Conservation (phyloP, 2,329 filamentous ascomycete genomes). For the Diaporthe ampelina region DNA sequence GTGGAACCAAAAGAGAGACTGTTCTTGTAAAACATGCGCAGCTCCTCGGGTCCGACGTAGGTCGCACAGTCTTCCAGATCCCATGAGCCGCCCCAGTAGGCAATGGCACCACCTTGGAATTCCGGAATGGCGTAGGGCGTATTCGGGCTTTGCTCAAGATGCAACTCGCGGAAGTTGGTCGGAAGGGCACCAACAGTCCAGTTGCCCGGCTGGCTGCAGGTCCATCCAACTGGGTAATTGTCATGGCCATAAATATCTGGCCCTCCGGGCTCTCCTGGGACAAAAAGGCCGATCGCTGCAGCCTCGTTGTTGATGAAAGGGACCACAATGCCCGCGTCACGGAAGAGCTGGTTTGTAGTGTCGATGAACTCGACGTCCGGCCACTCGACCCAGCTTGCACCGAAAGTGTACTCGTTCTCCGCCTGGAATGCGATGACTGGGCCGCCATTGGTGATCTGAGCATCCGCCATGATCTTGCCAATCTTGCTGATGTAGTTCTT, state of each 20-base stretch:
- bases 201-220: slow-evolving; percentile 64
- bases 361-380: slow-evolving; percentile 79
- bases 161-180: slow-evolving; percentile 65
- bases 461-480: slow-evolving; percentile 76
- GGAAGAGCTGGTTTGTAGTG: slow-evolving; percentile 77
- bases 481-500: slow-evolving; percentile 72
- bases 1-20: slow-evolving; percentile 75
- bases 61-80: slow-evolving; percentile 74
- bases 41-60: slow-evolving; percentile 80
- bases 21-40: slow-evolving; percentile 86
- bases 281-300: slow-evolving; percentile 70
- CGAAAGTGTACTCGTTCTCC: slow-evolving; percentile 82
- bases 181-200: slow-evolving; percentile 73
- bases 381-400: slow-evolving; percentile 63
- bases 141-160: slow-evolving; percentile 72
- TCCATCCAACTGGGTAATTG: slow-evolving; percentile 72
- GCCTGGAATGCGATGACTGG: slow-evolving; percentile 84
- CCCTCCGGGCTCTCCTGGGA: slow-evolving; percentile 69
- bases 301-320: slow-evolving; percentile 84
- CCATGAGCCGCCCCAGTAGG: slow-evolving; percentile 80
- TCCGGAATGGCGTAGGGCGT: slow-evolving; percentile 77
- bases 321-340: slow-evolving; percentile 77
- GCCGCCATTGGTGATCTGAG: slow-evolving; percentile 86
- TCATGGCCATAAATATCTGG: slow-evolving; percentile 79
- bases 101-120: slow-evolving; percentile 76